A percentile compares a stretch with the other conserved stretches of the same genome.
Evolutionary conservation across 2,329 filamentous ascomycete species (phyloP).

Genomic region (Blumeriella jaapii): DNA sequence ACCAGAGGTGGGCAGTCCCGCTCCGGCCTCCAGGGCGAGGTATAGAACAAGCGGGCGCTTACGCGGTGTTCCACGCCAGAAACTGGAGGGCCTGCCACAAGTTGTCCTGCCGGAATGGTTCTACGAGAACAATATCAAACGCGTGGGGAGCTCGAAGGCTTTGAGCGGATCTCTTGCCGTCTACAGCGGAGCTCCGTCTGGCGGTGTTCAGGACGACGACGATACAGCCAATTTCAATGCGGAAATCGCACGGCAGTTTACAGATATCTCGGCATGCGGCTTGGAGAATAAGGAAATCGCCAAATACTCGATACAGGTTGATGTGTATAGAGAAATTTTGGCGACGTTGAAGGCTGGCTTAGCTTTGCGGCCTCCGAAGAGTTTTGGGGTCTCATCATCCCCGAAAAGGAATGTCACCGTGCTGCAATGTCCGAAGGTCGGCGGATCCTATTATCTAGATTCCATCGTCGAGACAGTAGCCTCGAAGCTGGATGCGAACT

Average conservation of each 20-base stretch:
- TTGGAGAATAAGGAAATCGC: constrained; percentile 13
- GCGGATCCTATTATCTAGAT: constrained; percentile 43
- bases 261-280: constrained; percentile 10
- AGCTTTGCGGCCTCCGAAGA: constrained; percentile 30
- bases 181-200: constrained; percentile 5
- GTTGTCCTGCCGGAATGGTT: constrained; percentile 47
- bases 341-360: constrained; percentile 40
- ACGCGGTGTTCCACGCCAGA: constrained; percentile 14
- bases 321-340: constrained; percentile 30
- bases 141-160: constrained; percentile 10
- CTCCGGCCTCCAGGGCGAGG: constrained; percentile 9
- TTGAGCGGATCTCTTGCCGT: constrained; percentile 16
- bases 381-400: no score
- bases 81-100: constrained; percentile 33
- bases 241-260: constrained; percentile 1
- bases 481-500: constrained; percentile 47
- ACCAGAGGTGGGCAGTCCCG: constrained; percentile 5
- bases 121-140: constrained; percentile 37
- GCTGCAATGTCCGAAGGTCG: constrained; percentile 46
- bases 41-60: constrained; percentile 9
- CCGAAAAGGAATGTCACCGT: constrained; percentile 43
- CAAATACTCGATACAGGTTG: constrained; percentile 23
- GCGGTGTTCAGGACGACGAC: constrained; percentile 2
- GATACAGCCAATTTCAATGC: constrained; percentile 2
- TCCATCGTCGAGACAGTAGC: constrained; percentile 53